Conservation (phyloP, 108 stramenopile species). For the Pseudonitzschia multistriata region DNA sequence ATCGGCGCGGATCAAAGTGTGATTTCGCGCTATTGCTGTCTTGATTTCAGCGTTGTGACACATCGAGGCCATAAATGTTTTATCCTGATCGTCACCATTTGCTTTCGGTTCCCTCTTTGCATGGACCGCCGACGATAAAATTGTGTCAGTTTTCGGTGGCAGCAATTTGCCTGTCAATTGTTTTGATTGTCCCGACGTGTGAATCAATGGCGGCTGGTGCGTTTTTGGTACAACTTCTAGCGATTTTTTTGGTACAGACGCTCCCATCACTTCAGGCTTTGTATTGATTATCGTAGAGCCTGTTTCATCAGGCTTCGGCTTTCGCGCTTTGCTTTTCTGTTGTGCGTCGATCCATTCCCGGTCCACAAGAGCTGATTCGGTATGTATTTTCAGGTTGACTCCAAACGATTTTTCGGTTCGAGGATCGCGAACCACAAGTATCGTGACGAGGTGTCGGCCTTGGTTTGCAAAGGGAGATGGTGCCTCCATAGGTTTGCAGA, state of each 20-base stretch:
- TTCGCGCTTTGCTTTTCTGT: neutral
- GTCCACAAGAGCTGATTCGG: constrained; percentile 52
- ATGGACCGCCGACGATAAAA: too few relatives aligned
- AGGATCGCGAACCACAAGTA: constrained; percentile 38
- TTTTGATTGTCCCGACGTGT: too few relatives aligned
- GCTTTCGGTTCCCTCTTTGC: too few relatives aligned
- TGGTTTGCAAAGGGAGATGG: constrained; percentile 43
- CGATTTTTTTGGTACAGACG: neutral
- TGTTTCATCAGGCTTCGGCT: neutral
- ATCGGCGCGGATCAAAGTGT: too few relatives aligned
- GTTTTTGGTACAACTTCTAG: neutral
- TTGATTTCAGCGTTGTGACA: too few relatives aligned
- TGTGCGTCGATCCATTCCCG: constrained; percentile 12
- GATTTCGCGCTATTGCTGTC: too few relatives aligned
- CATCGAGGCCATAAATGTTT: too few relatives aligned
- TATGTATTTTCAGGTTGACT: constrained; percentile 42
- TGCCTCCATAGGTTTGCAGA: constrained; percentile 24
- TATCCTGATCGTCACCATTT: too few relatives aligned
- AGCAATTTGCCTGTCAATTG: too few relatives aligned
- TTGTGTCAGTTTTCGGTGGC: too few relatives aligned
- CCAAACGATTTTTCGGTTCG: constrained; percentile 47
- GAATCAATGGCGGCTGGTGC: too few relatives aligned
- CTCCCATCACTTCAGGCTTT: neutral
- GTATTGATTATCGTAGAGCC: neutral
- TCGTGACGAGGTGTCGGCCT: constrained; percentile 13